A percentile compares a stretch with the other conserved stretches of the same genome.
phyloP scores from a whole-genome alignment of 768 basidiomycete species.

The Inosperma sp. region DNA sequence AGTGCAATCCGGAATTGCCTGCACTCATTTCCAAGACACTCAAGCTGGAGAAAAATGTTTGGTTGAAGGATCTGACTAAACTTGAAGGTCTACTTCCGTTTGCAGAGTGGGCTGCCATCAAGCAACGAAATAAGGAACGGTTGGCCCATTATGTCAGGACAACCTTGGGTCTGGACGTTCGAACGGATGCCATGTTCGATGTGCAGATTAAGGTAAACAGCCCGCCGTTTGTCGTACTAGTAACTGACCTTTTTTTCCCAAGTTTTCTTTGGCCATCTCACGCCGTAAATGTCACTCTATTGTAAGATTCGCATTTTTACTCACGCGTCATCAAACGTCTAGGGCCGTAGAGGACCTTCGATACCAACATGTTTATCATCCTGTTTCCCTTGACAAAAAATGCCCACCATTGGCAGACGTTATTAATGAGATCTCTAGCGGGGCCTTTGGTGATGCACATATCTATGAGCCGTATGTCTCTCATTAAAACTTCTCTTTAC shows the following conservation, averaged over 20 bases:
- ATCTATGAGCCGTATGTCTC: constrained; percentile 83
- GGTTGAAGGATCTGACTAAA: constrained; percentile 80
- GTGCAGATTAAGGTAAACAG: too few relatives aligned
- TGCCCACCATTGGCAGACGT: constrained; percentile 79
- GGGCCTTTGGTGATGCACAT: constrained; percentile 72
- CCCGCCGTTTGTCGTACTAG: too few relatives aligned
- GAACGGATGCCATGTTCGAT: too few relatives aligned
- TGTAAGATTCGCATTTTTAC: neutral
- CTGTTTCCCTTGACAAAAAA: constrained; percentile 74
- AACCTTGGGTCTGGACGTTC: constrained; percentile 65
- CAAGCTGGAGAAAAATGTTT: constrained; percentile 64
- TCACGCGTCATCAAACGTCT: neutral
- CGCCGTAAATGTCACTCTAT: constrained; percentile 42
- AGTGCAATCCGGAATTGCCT: constrained; percentile 89
- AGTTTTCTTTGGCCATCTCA: constrained; percentile 91
- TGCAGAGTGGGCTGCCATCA: constrained; percentile 78
- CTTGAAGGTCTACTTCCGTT: constrained; percentile 74
- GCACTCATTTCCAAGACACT: constrained; percentile 81
- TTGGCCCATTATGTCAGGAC: constrained; percentile 71
- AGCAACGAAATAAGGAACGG: constrained; percentile 87
- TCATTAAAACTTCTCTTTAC: constrained; percentile 14
- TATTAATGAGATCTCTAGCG: constrained; percentile 67
- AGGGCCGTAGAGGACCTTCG: constrained; percentile 81
- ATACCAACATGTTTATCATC: constrained; percentile 81
- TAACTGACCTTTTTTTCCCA: neutral